Percentiles rank a stretch among this genome's conserved stretches.
Evolutionary conservation across 495 filamentous ascomycete species (phyloP).

Genomic region (Coniosporium apollinis): DNA sequence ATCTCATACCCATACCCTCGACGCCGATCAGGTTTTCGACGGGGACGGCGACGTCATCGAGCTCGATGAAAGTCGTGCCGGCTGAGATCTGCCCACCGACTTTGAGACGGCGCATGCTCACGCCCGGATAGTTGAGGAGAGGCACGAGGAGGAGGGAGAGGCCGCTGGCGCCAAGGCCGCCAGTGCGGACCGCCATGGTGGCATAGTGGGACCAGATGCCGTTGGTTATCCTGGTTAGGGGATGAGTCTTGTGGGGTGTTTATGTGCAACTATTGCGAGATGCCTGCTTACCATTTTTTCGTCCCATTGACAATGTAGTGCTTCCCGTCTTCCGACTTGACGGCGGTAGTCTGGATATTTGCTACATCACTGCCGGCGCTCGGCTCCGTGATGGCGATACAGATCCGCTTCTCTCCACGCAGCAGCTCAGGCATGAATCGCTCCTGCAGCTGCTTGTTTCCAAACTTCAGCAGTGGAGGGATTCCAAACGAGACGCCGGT

Average conservation of each 20-base stretch:
- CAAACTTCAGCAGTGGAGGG: slow-evolving; percentile 54
- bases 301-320: slow-evolving; percentile 56
- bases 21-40: slow-evolving; percentile 50
- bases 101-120: slow-evolving; percentile 47
- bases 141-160: slow-evolving; percentile 53
- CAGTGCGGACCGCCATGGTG: slow-evolving; percentile 62
- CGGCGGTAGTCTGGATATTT: slow-evolving; percentile 49
- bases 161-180: slow-evolving; percentile 43
- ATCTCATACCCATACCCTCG: slow-evolving; percentile 55
- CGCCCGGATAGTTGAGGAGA: slow-evolving; percentile 42
- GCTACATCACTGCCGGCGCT: slow-evolving; percentile 56
- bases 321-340: slow-evolving; percentile 43
- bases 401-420: slow-evolving; percentile 45
- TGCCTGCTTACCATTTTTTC: slow-evolving; percentile 50
- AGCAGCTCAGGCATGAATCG: slow-evolving; percentile 47
- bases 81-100: slow-evolving; percentile 41
- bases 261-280: background rate
- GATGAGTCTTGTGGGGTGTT: too few relatives aligned
- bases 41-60: slow-evolving; percentile 57
- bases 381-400: slow-evolving; percentile 68
- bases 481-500: slow-evolving; percentile 57
- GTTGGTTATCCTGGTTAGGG: slow-evolving; percentile 52
- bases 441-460: slow-evolving; percentile 40
- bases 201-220: slow-evolving; percentile 59
- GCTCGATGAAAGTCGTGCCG: slow-evolving; percentile 60